Base-by-base conservation (phyloP, 2,329 filamentous ascomycete species). In the Microsporum ferrugineum region DNA sequence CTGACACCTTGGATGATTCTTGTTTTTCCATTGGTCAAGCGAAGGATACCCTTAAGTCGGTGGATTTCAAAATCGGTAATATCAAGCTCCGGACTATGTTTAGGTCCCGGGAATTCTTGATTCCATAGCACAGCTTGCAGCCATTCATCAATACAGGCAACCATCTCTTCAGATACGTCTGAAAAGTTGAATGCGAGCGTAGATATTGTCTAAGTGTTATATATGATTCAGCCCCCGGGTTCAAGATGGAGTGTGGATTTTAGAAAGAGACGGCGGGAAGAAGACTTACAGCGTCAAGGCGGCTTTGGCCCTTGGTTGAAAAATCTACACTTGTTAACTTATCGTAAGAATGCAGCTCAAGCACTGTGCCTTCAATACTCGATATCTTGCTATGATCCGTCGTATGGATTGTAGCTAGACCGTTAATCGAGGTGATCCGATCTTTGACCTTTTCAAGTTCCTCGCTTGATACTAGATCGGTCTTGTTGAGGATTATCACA, bases 291-390 rank as follows among this genome's bases (percentile, higher is more conserved):
- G 90, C 86, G 74, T 99, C 94, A 8, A 97, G 79, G 76, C 96
- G 91, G 67, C 89, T 95, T 71, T 96, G 91, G 0, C 90, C 91
- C 72, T 90, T 91, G 43, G 77, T 79, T 6, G 81, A 80, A 61
- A 88, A 87, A 62, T 91, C 86, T 34, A 95, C 76, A 61, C 82
- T 83, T 36, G 85, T 82, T 36, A 96, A 86, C 64, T 87, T 82
- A 68, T 96, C 89, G 71, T 99, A 99, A 0, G 94, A 92, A 71
- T 96, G 89, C 34, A 99, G 78, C 73, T 97, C 92, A 5, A 99
- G 79, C 3, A 99, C 73, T 60, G 95, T 83, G 1, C 91, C 92
- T 69, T 96, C 90, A 5, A 99, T 80, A 65, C 87, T 79, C 0
- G 91, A 89, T 0, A 96, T 87, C 38, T 83, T 81, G 67, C 90